These are phyloP conservation scores for Ustilago xerochloae DNA, from an alignment of 1,284 basidiomycete genomes.

Conservation along the genomic window DNA sequence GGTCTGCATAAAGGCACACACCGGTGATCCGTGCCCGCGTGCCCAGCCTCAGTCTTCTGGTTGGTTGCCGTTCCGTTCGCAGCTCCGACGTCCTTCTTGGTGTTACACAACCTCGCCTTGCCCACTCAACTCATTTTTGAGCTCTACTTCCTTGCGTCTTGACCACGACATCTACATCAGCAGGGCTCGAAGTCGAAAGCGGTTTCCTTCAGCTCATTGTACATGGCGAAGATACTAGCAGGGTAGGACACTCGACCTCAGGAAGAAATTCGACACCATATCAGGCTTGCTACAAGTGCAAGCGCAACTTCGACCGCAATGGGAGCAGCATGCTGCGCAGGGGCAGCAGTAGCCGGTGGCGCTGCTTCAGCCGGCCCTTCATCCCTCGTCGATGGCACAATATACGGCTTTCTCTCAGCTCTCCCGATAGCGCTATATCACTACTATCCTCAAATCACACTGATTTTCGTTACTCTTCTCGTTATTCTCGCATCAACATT, in stretches of 20 bases:
- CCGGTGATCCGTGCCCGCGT: slow-evolving; percentile 9
- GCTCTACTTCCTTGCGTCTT: too few relatives aligned
- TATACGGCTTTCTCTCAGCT: slow-evolving; percentile 31
- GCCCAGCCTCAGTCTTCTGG: not conserved
- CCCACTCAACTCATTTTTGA: too few relatives aligned
- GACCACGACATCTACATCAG: too few relatives aligned
- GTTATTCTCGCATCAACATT: slow-evolving; percentile 4
- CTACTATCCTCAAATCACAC: slow-evolving; percentile 34
- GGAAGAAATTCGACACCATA: not conserved
- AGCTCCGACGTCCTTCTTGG: not conserved
- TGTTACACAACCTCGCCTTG: not conserved
- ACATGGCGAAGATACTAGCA: too few relatives aligned
- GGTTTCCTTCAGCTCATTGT: too few relatives aligned
- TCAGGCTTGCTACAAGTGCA: too few relatives aligned
- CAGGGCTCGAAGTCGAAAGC: too few relatives aligned
- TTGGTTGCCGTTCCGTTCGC: not conserved
- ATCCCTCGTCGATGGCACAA: slow-evolving; percentile 28
- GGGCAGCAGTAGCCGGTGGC: slow-evolving; percentile 23
- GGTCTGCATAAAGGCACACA: not conserved
- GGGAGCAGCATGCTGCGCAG: slow-evolving; percentile 53
- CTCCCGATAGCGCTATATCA: slow-evolving; percentile 43
- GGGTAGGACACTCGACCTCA: not conserved
- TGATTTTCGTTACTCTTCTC: slow-evolving; percentile 12
- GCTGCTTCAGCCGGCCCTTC: slow-evolving; percentile 9
- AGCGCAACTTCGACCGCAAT: slow-evolving; percentile 8